Conservation (phyloP, 1,139 yeast genomes). For the Geotrichum reessii region DNA sequence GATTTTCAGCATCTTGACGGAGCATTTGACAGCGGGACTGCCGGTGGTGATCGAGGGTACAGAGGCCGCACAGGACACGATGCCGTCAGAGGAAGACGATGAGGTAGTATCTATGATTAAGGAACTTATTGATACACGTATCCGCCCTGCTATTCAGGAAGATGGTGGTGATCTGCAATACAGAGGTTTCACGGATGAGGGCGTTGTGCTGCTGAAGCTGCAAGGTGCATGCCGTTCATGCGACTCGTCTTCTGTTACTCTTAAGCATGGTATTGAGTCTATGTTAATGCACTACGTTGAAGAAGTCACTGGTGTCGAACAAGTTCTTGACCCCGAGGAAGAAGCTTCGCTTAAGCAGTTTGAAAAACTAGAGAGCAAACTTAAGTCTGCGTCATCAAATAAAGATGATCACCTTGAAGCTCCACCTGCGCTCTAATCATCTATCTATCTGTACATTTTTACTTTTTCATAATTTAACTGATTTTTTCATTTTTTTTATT, state of each 20-base stretch:
- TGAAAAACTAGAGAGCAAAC: slow-evolving; percentile 52
- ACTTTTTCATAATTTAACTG: background rate
- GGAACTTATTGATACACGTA: slow-evolving; percentile 87
- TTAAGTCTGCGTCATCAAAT: slow-evolving; percentile 25
- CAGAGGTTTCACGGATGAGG: slow-evolving; percentile 61
- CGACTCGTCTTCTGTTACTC: slow-evolving; percentile 68
- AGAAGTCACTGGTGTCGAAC: slow-evolving; percentile 71
- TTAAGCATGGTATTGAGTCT: slow-evolving; percentile 73
- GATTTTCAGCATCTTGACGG: slow-evolving; percentile 77
- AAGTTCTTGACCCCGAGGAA: slow-evolving; percentile 58
- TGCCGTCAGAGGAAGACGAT: slow-evolving; percentile 55
- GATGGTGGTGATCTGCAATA: slow-evolving; percentile 81
- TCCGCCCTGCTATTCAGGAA: slow-evolving; percentile 80
- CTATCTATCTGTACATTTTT: background rate
- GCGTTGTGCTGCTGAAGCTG: slow-evolving; percentile 65
- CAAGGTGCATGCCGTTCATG: slow-evolving; percentile 84
- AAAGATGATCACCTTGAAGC: slow-evolving; percentile 12
- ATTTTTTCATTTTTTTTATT: background rate
- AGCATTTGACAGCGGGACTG: slow-evolving; percentile 71
- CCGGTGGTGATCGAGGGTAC: slow-evolving; percentile 47
- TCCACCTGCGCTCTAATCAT: slow-evolving; percentile 14
- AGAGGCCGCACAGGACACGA: slow-evolving; percentile 44
- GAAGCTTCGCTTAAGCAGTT: slow-evolving; percentile 61
- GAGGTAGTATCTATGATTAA: slow-evolving; percentile 87
- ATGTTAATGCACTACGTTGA: slow-evolving; percentile 83